Evolutionary conservation across 495 filamentous ascomycete species (phyloP).

Genomic region (Aspergillus egyptiacus): DNA sequence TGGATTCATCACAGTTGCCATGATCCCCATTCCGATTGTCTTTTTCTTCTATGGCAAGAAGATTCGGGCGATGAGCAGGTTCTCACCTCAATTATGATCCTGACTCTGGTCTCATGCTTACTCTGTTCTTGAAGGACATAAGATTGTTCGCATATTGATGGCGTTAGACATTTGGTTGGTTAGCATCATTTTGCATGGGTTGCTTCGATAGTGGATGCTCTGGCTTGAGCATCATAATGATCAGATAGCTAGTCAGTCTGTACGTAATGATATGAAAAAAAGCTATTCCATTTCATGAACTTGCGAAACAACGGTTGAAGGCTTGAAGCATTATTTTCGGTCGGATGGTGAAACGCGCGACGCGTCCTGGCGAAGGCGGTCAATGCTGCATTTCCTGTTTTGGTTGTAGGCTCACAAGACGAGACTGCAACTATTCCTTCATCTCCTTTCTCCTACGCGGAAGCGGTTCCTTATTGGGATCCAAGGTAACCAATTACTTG

Average conservation of each 20-base stretch:
- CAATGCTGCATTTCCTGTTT: conserved; percentile 6
- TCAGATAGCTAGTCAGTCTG: neutral
- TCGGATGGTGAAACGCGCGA: conserved; percentile 14
- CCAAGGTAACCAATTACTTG: neutral
- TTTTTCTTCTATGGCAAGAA: conserved; percentile 65
- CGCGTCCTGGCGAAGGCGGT: conserved; percentile 22
- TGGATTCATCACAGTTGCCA: conserved; percentile 55
- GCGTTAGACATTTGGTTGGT: neutral
- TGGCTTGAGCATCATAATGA: neutral
- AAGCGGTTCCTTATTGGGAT: neutral
- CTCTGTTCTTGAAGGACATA: no score
- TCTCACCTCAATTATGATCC: conserved; percentile 37
- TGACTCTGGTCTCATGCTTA: neutral
- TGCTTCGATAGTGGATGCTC: neutral
- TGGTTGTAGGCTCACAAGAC: neutral
- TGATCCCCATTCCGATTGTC: conserved; percentile 64
- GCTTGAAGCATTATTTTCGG: no score
- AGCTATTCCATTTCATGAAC: neutral
- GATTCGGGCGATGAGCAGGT: conserved; percentile 51
- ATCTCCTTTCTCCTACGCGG: conserved; percentile 3
- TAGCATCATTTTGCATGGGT: no score
- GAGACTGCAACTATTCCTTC: conserved; percentile 2
- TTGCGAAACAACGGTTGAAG: no score
- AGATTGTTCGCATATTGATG: neutral
- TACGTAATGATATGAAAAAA: neutral